Percentiles rank a stretch among this genome's conserved stretches.
phyloP scores from a whole-genome alignment of 768 basidiomycete genomes.

The Mycena latifolia region DNA sequence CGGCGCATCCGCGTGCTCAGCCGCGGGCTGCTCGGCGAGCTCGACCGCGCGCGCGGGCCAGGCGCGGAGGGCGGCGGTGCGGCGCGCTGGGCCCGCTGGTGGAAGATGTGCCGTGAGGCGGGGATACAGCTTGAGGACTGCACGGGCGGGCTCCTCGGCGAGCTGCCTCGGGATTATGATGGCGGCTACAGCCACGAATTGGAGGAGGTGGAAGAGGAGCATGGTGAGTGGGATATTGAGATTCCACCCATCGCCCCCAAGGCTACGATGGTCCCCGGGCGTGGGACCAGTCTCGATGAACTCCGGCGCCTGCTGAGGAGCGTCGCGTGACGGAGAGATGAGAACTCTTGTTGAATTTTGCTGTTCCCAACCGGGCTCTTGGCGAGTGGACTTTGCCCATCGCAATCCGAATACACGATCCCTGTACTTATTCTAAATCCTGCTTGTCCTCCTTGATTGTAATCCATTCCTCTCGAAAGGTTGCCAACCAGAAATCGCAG shows the following conservation, averaged over 20 bases:
- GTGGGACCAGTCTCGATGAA: slow-evolving; percentile 47
- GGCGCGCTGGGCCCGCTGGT: slow-evolving; percentile 80
- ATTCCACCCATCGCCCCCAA: slow-evolving; percentile 38
- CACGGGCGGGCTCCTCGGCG: slow-evolving; percentile 74
- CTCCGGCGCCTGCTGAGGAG: slow-evolving; percentile 68
- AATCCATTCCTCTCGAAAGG: too few relatives aligned
- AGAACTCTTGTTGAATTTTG: too few relatives aligned
- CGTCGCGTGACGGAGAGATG: slow-evolving; percentile 67
- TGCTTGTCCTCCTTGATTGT: too few relatives aligned
- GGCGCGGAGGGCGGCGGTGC: slow-evolving; percentile 55
- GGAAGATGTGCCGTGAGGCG: slow-evolving; percentile 62
- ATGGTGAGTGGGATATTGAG: slow-evolving; percentile 40
- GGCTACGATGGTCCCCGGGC: too few relatives aligned
- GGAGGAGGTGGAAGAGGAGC: slow-evolving; percentile 44
- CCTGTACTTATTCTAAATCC: too few relatives aligned
- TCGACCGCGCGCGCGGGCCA: slow-evolving; percentile 69
- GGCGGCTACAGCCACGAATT: too few relatives aligned
- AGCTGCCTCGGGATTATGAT: slow-evolving; percentile 56
- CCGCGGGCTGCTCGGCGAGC: slow-evolving; percentile 63
- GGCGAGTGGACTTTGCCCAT: too few relatives aligned
- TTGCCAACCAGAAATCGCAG: too few relatives aligned
- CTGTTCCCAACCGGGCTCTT: too few relatives aligned
- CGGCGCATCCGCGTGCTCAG: slow-evolving; percentile 71
- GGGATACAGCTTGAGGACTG: slow-evolving; percentile 80
- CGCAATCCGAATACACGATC: too few relatives aligned